Evolutionary conservation across 768 basidiomycete genomes (phyloP).

Genomic region (Macrolepiota albuminosa): DNA sequence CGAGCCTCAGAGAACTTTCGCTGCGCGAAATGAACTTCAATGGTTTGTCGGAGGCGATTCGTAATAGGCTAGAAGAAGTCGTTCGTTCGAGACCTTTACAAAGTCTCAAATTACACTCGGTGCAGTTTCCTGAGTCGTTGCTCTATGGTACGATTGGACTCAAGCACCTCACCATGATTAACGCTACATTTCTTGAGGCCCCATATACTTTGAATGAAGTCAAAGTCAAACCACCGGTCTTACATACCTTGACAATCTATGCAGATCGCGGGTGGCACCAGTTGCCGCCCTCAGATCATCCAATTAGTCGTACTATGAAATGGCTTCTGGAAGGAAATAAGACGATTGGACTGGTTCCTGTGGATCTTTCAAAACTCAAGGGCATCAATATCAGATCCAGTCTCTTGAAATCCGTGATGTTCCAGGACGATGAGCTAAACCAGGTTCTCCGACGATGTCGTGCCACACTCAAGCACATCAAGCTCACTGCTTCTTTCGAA

Average conservation of each 20-base stretch:
- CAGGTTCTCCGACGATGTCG: not conserved
- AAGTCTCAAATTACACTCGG: not conserved
- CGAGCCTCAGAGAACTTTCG: not conserved
- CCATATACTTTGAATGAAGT: not conserved
- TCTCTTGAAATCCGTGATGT: not conserved
- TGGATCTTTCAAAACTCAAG: not conserved
- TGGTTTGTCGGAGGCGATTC: not conserved
- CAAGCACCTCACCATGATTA: conserved; percentile 1
- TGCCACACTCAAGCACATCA: not conserved
- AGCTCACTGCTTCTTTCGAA: not conserved
- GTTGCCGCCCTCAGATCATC: not conserved
- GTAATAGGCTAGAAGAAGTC: not conserved
- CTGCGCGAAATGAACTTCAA: not conserved
- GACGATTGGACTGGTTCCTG: not conserved
- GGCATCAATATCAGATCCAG: not conserved
- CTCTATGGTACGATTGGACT: not conserved
- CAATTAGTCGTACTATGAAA: not conserved
- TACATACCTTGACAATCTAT: not conserved
- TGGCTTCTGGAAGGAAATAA: not conserved
- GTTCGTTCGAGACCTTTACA: not conserved
- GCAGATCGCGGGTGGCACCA: not conserved
- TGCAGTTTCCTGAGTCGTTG: not conserved
- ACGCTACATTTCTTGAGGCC: not conserved
- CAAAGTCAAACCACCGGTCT: not conserved
- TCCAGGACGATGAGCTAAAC: not conserved